Percentiles rank a stretch among this genome's conserved stretches.
Conservation (phyloP, 164 flowering plant species). For the Santalum album region DNA sequence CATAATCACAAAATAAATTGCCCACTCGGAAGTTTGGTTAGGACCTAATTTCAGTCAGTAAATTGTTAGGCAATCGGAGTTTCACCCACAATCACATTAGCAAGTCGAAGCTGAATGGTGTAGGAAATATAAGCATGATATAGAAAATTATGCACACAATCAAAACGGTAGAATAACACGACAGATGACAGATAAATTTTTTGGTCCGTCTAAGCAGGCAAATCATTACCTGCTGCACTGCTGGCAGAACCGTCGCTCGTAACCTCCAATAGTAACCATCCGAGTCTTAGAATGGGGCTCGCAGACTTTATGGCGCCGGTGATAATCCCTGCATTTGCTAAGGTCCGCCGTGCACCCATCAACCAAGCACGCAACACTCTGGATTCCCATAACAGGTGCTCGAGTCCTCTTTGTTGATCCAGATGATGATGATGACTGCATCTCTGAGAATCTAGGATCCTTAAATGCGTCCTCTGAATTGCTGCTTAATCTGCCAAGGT, state of each 20-base stretch:
- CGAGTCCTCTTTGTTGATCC: constrained; percentile 30
- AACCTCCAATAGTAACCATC: constrained; percentile 28
- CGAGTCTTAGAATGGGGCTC: constrained; percentile 45
- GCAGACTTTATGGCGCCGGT: constrained; percentile 47
- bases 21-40: no score
- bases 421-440: constrained; percentile 24
- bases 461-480: background rate
- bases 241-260: constrained; percentile 45
- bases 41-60: no score
- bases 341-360: constrained; percentile 48
- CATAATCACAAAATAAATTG: no score
- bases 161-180: no score
- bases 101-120: no score
- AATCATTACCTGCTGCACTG: constrained; percentile 40
- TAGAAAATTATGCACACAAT: no score
- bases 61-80: no score
- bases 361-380: constrained; percentile 34
- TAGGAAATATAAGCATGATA: no score
- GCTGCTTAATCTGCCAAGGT: constrained; percentile 9
- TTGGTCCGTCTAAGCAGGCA: background rate
- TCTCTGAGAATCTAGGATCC: constrained; percentile 6
- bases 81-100: no score
- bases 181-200: background rate
- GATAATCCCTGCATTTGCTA: constrained; percentile 44
- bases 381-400: constrained; percentile 14